These are phyloP conservation scores for Thielaviopsis musarum DNA, from an alignment of 2,329 filamentous ascomycete genomes.

Conservation along the genomic window DNA sequence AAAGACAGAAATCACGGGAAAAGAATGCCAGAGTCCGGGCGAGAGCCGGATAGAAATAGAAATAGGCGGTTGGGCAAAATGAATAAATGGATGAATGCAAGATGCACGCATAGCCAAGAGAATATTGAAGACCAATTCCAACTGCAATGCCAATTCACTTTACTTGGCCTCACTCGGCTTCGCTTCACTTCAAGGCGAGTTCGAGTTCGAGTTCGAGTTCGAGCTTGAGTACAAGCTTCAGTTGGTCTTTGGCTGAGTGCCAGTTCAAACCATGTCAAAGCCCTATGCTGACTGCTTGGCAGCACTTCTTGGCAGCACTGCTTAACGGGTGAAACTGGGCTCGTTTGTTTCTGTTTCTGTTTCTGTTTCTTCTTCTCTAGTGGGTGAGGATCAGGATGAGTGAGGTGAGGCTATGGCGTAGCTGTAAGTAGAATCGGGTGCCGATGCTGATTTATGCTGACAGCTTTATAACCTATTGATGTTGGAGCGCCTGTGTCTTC, in stretches of 20 bases:
- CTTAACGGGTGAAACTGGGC: neutral
- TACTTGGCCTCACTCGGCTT: no score
- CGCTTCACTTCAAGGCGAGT: no score
- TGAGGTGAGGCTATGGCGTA: neutral
- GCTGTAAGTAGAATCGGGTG: neutral
- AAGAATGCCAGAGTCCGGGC: neutral
- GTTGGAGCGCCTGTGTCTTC: neutral
- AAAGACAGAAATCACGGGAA: neutral
- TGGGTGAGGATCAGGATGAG: no score
- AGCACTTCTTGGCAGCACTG: neutral
- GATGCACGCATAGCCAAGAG: no score
- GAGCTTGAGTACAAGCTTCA: neutral
- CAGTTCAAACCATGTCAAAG: neutral
- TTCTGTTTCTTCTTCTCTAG: neutral
- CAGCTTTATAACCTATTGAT: neutral
- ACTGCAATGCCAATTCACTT: neutral
- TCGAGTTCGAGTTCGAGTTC: no score
- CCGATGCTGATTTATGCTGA: neutral
- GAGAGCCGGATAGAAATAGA: neutral
- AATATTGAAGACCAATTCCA: neutral
- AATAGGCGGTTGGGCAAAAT: neutral
- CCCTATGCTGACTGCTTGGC: neutral
- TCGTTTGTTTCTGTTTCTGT: neutral
- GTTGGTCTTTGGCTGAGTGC: neutral
- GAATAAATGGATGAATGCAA: no score